Base-by-base conservation (phyloP, 2,329 filamentous ascomycete species). In the Diplodia seriata region DNA sequence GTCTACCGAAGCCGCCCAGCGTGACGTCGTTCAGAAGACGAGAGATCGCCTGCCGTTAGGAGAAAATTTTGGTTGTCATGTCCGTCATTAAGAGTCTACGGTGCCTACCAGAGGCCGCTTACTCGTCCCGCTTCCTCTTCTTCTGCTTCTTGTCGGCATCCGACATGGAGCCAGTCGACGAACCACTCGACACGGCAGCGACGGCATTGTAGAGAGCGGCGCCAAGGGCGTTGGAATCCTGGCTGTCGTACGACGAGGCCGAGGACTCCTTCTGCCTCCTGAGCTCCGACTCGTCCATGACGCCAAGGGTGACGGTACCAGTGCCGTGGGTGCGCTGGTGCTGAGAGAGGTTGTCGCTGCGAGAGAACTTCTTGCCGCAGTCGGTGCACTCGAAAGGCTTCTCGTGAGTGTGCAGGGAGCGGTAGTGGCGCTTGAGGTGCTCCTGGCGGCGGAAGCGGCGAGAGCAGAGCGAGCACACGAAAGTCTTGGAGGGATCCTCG, bases 331-430 rank as follows among this genome's bases (percentile, higher is more conserved):
- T 99, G 71, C 95, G 89, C 71, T 95, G 90, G 79, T 99, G 95
- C 82, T 99, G 95, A 29, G 93, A 92, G 18, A 99, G 87, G 85
- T 99, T 99, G 83, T 99, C 95, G 74, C 92, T 97, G 75, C 95
- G 91, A 23, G 94, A 98, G 84, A 98, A 99, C 85, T 97, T 97
- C 90, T 99, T 99, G 74, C 95, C 94, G 76, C 95, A 99, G 83
- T 99, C 94, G 72, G 89, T 88, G 85, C 95, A 99, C 83, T 97
- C 93, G 76, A 98, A 99, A 5, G 95, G 95, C 89, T 98, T 99
- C 79, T 98, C 95, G 77, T 97, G 91, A 1, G 95, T 99, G 85
- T 99, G 95, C 57, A 99, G 92, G 68, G 95, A 98, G 74, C 95
- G 90, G 85, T 97, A 97, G 85, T 99, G 95, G 71, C 95, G 92